Evolutionary conservation across 1,284 basidiomycete genomes (phyloP), one percentile per base, ranked within the genome.

Genomic region (Albatrellus sp.): DNA sequence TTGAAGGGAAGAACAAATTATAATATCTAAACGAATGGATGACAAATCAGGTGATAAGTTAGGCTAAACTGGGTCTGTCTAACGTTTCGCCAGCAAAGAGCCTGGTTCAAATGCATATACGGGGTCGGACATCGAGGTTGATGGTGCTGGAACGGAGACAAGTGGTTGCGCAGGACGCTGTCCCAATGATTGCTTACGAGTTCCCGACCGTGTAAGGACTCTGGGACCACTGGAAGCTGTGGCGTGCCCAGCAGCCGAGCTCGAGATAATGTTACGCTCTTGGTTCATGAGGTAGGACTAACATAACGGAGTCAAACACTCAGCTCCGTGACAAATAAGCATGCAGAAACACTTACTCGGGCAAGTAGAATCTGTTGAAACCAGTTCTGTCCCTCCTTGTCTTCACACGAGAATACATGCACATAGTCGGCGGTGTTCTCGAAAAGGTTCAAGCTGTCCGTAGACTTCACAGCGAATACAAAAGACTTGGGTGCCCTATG

Each of bases 371-470:
- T 78, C 54, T 69, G 77, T 61, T 86, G 76, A 55, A 87, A 67
- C 85, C 72, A 74, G 55, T 68, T 67, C 53, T 72, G 70, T 28
- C 86, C 86, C 42, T 82, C 79, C 37, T 70, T 72, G 56, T 81
- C 75, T 34, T 77, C 73, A 48, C 82, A 82, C 17, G 80, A 80
- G 57, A 94, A 88, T 43, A 80, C 67, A 56, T 91, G 88, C 46
- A 89, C 62, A 61, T 91, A 93, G 55, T 94, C 90, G 19, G 76
- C 69, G 5, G 77, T 75, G 58, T 90, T 79, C 64, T 92, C 89
- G 55, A 93, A 94, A 55, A 82, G 72, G 2, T 81, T 75, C 16
- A 86, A 67, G 52, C 83, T 85, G 55, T 93, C 89, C 12, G 86
- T 89, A 34, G 83, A 88, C 64, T 93, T 94, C 57, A 91, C 64